Evolutionary conservation across 2,329 filamentous ascomycete species (phyloP), one percentile per base, ranked within the genome.

Genomic region (Pseudopyrenochaeta lycopersici): DNA sequence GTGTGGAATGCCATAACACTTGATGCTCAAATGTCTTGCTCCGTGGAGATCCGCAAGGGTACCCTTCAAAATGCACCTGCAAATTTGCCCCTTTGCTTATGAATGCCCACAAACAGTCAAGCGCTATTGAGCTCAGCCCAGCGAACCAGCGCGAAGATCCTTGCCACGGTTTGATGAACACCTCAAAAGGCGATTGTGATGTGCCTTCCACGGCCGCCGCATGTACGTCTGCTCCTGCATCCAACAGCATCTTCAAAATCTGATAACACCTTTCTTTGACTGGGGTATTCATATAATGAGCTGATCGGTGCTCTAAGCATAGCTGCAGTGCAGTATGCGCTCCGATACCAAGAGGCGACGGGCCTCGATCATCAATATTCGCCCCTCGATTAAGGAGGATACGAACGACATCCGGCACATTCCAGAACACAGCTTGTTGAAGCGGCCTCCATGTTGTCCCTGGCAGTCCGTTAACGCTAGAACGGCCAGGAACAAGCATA

Each of bases 361-460:
- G 49, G 2, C 59, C 54, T 4, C 33, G 21, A 21, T 66, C 66
- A n/a, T 75, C 63, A 1, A 71, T 58, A 7, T 56, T 57, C 5
- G 67, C 73, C 17, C 71, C 72, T 53, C 58, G 57, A 27, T 64
- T 65, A 4, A 75, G 52, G 5, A 75, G 57, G 1, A 72, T 51
- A 7, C 65, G 62, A 9, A 75, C 70, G 18, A 73, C 46, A 2
- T 72, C 61, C 1, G 72, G 67, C 0, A 63, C 57, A 29, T 68
- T 67, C 69, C 70, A 73, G 44, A 68, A 70, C 1, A 66, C 66
- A 4, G 71, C 70, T 49, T 75, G 70, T 3, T 66, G 49, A 12
- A 75, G 47, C 4, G 72, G 73, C 18, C 56, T 70, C 68, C 69
- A 75, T 2, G 57, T 48, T 0, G 54, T 62, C 2, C 55, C 68